Percentiles rank a stretch among this genome's conserved stretches.
phyloP scores from a whole-genome alignment of 768 basidiomycete species.

The Boletus pseudopeckii region DNA sequence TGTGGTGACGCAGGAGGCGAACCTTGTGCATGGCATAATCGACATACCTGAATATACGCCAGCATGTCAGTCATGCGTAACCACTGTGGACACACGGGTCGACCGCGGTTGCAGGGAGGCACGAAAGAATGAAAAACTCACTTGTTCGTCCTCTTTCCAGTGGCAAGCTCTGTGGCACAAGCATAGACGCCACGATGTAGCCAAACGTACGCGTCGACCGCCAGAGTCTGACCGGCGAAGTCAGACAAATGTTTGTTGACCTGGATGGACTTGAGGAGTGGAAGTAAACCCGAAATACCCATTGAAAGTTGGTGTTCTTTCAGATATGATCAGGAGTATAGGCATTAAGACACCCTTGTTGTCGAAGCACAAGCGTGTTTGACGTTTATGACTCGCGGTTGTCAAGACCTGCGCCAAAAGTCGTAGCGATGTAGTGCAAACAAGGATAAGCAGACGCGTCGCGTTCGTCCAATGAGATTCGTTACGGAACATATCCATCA shows the following conservation, averaged over 20 bases:
- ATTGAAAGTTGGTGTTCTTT: slow-evolving; percentile 38
- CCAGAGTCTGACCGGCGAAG: slow-evolving; percentile 79
- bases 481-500: background rate
- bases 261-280: slow-evolving; percentile 88
- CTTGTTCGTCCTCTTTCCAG: slow-evolving; percentile 80
- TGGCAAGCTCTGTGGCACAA: slow-evolving; percentile 88
- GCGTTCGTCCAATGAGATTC: slow-evolving; percentile 22
- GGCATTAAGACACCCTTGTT: slow-evolving; percentile 1
- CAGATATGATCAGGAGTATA: background rate
- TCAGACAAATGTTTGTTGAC: slow-evolving; percentile 73
- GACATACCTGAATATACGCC: slow-evolving; percentile 67
- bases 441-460: slow-evolving; percentile 31
- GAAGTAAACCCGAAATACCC: slow-evolving; percentile 91
- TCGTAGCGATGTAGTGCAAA: slow-evolving; percentile 16
- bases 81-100: background rate
- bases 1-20: slow-evolving; percentile 78
- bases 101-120: background rate
- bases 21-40: slow-evolving; percentile 95
- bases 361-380: slow-evolving; percentile 4
- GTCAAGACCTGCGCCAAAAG: background rate
- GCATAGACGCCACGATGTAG: slow-evolving; percentile 84
- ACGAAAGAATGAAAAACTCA: slow-evolving; percentile 38
- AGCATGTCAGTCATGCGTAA: slow-evolving; percentile 1
- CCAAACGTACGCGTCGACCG: slow-evolving; percentile 96
- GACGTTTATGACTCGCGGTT: background rate